Evolutionary conservation across 2,329 filamentous ascomycete genomes (phyloP), one percentile per base, ranked within the genome.

Genomic region (Colletotrichum sp.): DNA sequence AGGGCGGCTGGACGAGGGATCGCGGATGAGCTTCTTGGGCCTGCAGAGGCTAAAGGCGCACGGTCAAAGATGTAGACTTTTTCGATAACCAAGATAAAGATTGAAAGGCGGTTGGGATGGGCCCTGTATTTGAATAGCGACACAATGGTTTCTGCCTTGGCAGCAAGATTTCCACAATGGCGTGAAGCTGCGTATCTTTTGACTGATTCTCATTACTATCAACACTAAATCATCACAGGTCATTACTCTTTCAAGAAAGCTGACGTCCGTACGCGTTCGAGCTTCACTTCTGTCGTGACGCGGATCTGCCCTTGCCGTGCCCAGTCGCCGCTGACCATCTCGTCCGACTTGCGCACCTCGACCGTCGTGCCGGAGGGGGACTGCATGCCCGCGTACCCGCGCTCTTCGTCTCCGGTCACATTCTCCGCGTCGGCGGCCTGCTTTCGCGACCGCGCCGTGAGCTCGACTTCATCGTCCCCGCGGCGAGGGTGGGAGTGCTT

Each of bases 1-100:
- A 83, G 90, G 8, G 88, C 88, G 1, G 91, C 91, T 0, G 91
- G 91, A 0, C 83, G 87, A 12, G 90, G 87, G 1, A 88, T 93
- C 78, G 89, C 87, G 0, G 86, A 88, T 5, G 89, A 91, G 77
- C 70, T 87, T 65, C 52, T 78, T 48, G 74, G 74, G 6, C 71
- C 74, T 36, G 66, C 71, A 7, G 66, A 75, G 24, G 34, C 28
- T 30, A 76, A 67, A 66, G 71, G 76, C 16, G 28, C 48, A 8
- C 52, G 43, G 56, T 68, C 70, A 12, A 62, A 62, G 58, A 62
- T 62, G 58, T 62, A 36, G 32, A 62, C 55, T 58, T 58, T 48
- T 8, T 52, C 43, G n/a, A 13, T 24, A 21, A 52, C 0, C 43
- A 52, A 52, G 43, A 28, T 62, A 21, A 34, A 32, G 30, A 36